These are phyloP conservation scores for Cicer arietinum DNA, from an alignment of 306 rosid species.

Conservation along the genomic window DNA sequence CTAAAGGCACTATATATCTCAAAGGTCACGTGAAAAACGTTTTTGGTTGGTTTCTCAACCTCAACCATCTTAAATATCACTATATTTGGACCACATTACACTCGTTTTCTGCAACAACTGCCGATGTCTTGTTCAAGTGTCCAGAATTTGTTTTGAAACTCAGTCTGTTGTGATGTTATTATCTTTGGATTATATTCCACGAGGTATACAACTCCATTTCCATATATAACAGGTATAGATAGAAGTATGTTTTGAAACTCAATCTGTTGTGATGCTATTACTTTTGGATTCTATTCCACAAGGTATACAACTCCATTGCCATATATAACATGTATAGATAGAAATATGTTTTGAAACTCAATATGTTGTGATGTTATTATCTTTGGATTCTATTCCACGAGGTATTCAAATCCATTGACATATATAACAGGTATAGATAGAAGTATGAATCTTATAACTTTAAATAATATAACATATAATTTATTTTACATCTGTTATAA, in stretches of 20 bases:
- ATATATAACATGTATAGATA: no score
- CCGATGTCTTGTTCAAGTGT: slow-evolving; percentile 42
- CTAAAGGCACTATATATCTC: slow-evolving; percentile 60
- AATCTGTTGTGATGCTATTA: neutral
- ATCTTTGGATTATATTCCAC: no score
- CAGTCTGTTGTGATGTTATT: slow-evolving; percentile 67
- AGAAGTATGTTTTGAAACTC: no score
- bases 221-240: no score
- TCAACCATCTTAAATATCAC: slow-evolving; percentile 64
- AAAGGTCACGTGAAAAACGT: slow-evolving; percentile 56
- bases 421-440: no score
- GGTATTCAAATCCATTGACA: slow-evolving; percentile 50
- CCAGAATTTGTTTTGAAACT: slow-evolving; percentile 59
- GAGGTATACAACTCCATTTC: slow-evolving; percentile 52
- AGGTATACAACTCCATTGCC: no score
- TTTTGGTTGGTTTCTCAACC: slow-evolving; percentile 59
- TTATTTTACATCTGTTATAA: slow-evolving; percentile 37
- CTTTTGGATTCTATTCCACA: slow-evolving; percentile 63
- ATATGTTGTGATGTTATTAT: no score
- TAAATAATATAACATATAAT: slow-evolving; percentile 25
- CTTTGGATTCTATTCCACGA: neutral
- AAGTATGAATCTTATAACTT: neutral
- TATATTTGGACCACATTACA: slow-evolving; percentile 67
- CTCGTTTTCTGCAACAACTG: slow-evolving; percentile 49
- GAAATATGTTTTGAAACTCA: no score